Evolutionary conservation across 108 stramenopile species (phyloP).

Genomic region (Hondaea fermentalgiana): DNA sequence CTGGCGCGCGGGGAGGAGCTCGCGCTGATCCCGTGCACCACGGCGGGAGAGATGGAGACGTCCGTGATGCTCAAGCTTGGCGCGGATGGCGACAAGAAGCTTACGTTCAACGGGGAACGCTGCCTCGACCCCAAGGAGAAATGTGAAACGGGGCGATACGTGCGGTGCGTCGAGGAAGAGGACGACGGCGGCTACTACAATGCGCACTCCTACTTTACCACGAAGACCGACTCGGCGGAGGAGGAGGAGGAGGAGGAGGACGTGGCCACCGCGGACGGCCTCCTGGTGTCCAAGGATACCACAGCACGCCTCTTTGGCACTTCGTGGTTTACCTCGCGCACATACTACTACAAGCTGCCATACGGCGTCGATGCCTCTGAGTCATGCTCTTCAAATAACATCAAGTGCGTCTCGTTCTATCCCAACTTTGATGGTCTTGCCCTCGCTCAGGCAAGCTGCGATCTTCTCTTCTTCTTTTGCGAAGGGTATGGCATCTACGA

Average conservation of each 20-base stretch:
- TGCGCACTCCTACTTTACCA: background rate
- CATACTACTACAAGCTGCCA: background rate
- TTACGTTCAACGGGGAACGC: background rate
- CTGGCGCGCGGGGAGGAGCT: background rate
- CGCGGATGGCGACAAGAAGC: background rate
- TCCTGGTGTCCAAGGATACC: background rate
- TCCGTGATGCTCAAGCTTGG: background rate
- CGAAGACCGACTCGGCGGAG: too few species aligned
- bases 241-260: background rate
- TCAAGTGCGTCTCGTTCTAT: background rate
- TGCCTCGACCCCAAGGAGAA: background rate
- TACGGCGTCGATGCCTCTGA: background rate
- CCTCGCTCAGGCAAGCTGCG: background rate
- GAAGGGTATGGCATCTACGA: background rate
- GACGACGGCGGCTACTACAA: background rate
- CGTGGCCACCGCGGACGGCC: background rate
- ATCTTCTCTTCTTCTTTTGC: background rate
- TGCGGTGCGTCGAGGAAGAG: background rate
- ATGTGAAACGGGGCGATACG: background rate
- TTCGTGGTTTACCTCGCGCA: background rate
- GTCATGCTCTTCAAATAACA: background rate
- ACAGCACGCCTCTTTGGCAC: background rate
- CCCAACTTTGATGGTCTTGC: background rate
- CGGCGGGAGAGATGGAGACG: background rate
- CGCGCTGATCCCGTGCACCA: background rate